Percentiles rank a stretch among this genome's conserved stretches.
Evolutionary conservation across 225 moss, liverwort and hornwort species (phyloP).

Genomic region (Rhytidiadelphus loreus): DNA sequence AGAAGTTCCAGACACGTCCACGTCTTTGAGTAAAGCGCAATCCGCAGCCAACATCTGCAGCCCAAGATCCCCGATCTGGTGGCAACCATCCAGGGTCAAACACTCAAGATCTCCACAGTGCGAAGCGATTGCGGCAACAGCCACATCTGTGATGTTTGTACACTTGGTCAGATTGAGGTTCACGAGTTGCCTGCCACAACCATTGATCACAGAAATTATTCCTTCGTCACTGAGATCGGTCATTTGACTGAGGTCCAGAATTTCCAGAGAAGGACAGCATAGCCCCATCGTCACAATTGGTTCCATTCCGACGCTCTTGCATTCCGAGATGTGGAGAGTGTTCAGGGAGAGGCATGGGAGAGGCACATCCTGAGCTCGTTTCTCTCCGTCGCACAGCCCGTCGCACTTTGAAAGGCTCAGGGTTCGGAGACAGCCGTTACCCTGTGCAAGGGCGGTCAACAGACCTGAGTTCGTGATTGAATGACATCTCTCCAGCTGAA

Average conservation of each 20-base stretch:
- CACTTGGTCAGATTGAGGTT: slow-evolving; percentile 58
- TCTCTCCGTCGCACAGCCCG: slow-evolving; percentile 25
- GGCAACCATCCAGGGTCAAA: slow-evolving; percentile 54
- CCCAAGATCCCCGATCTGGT: slow-evolving; percentile 41
- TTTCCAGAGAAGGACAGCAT: slow-evolving; percentile 50
- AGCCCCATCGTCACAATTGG: slow-evolving; percentile 40
- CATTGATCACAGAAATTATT: slow-evolving; percentile 28
- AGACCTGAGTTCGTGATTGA: slow-evolving; percentile 51
- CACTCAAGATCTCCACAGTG: slow-evolving; percentile 36
- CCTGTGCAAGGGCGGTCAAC: slow-evolving; percentile 22
- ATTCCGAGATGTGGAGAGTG: slow-evolving; percentile 40
- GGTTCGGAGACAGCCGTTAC: slow-evolving; percentile 23
- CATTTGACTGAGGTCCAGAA: slow-evolving; percentile 52
- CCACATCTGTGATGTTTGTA: slow-evolving; percentile 42
- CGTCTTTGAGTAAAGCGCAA: slow-evolving; percentile 39
- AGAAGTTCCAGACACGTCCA: slow-evolving; percentile 50
- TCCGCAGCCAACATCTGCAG: slow-evolving; percentile 37
- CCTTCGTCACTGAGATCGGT: slow-evolving; percentile 44
- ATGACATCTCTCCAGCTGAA: slow-evolving; percentile 58
- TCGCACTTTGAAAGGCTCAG: slow-evolving; percentile 50
- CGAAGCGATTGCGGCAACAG: slow-evolving; percentile 44
- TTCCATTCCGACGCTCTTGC: slow-evolving; percentile 41
- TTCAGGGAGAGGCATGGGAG: slow-evolving; percentile 31
- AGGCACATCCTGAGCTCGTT: slow-evolving; percentile 2
- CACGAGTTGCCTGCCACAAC: slow-evolving; percentile 32